phyloP scores from a whole-genome alignment of 2,329 filamentous ascomycete species.

The Arthroderma uncinatum region DNA sequence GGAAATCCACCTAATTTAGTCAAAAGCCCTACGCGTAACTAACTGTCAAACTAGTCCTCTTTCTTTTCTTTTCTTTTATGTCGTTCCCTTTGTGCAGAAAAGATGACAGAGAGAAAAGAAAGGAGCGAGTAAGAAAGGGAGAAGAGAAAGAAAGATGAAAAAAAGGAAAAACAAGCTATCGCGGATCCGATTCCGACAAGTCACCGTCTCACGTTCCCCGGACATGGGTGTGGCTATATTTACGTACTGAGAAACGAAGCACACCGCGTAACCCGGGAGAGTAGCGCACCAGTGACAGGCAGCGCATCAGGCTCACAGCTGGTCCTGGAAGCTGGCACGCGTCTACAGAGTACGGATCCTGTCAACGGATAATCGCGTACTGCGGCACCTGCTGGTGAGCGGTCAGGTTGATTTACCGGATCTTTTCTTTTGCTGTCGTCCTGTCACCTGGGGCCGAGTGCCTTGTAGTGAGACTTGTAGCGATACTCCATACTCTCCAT shows the following conservation, averaged over 20 bases:
- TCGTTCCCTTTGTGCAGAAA: not conserved
- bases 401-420: not conserved
- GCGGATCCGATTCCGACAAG: conserved; percentile 3
- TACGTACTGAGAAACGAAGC: not conserved
- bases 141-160: not conserved
- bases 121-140: not conserved
- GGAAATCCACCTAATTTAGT: not conserved
- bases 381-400: not conserved
- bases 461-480: not conserved
- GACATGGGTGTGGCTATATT: not conserved
- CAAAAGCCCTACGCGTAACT: not conserved
- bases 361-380: not conserved
- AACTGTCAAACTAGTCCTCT: too few relatives aligned
- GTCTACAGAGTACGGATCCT: not conserved
- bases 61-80: not conserved
- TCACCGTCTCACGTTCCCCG: not conserved
- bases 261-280: not conserved
- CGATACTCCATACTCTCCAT: not conserved
- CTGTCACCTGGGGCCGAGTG: not conserved
- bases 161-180: not conserved
- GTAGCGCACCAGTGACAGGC: not conserved
- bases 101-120: conserved; percentile 3
- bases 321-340: not conserved
- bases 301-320: too few relatives aligned
- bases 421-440: not conserved